A percentile compares a stretch with the other conserved stretches of the same genome.
Conservation (phyloP, 306 rosid species). For the Cicer cuneatum region DNA sequence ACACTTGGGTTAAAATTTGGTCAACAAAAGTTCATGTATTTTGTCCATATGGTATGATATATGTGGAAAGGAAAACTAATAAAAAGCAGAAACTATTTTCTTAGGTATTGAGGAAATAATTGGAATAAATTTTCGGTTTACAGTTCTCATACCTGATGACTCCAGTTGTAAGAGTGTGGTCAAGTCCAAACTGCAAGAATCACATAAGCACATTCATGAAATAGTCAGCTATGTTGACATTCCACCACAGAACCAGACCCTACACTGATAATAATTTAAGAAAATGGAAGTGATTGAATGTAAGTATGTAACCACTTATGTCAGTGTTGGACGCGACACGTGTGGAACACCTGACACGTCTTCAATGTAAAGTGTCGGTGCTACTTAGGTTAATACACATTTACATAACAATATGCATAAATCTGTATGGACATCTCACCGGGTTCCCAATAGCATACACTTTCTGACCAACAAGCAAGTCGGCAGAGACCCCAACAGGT, state of each 20-base stretch:
- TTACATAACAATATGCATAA: slow-evolving; percentile 4
- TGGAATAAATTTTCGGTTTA: slow-evolving; percentile 29
- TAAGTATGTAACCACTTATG: too few species aligned
- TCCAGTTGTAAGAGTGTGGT: slow-evolving; percentile 94
- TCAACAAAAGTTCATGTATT: too few species aligned
- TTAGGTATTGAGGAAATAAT: not conserved
- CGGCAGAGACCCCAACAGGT: slow-evolving; percentile 86
- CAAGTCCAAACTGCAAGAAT: slow-evolving; percentile 93
- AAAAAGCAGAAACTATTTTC: slow-evolving; percentile 6
- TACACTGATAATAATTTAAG: too few species aligned
- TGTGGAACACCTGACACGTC: too few species aligned
- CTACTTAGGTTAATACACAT: not conserved
- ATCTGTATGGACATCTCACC: slow-evolving; percentile 56
- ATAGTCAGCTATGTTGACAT: slow-evolving; percentile 10
- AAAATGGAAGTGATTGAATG: too few species aligned
- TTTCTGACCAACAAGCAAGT: slow-evolving; percentile 98
- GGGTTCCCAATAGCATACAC: slow-evolving; percentile 98
- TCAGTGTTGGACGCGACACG: too few species aligned
- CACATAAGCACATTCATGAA: slow-evolving; percentile 27
- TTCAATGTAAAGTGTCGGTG: too few species aligned
- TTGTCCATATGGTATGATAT: too few species aligned
- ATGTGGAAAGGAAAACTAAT: slow-evolving; percentile 31
- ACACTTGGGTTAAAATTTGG: too few species aligned
- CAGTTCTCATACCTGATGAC: slow-evolving; percentile 76
- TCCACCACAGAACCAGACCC: not conserved